Evolutionary conservation across 345 rosid genomes (phyloP).

Genomic region (Gossypium ekmanianum): DNA sequence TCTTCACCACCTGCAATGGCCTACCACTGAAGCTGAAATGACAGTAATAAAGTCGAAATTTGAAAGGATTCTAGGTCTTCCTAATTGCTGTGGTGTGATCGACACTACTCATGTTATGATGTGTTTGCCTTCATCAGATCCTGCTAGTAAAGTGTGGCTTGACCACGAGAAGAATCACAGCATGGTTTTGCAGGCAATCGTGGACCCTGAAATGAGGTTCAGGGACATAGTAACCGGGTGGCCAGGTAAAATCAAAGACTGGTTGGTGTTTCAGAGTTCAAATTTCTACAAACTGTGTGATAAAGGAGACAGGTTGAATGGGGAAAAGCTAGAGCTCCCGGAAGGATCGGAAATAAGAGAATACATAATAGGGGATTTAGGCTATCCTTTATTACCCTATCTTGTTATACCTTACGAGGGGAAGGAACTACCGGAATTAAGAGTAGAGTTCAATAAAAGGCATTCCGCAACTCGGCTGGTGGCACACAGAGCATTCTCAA

Average conservation of each 20-base stretch:
- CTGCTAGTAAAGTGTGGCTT: conserved; percentile 41
- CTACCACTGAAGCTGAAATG: conserved; percentile 38
- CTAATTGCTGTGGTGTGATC: conserved; percentile 59
- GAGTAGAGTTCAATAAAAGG: conserved; percentile 41
- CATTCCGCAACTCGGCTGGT: conserved; percentile 39
- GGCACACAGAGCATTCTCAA: conserved; percentile 48
- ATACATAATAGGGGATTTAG: conserved; percentile 55
- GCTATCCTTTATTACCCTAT: conserved; percentile 58
- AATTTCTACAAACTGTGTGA: conserved; percentile 42
- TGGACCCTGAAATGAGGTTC: conserved; percentile 56
- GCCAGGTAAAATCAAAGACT: conserved; percentile 57
- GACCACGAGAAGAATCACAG: conserved; percentile 55
- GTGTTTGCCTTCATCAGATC: conserved; percentile 49
- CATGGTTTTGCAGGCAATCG: conserved; percentile 58
- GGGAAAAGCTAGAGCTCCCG: conserved; percentile 29
- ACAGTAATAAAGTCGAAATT: conserved; percentile 45
- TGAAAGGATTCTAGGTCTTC: conserved; percentile 48
- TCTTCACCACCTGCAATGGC: conserved; percentile 55
- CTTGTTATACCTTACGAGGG: conserved; percentile 49
- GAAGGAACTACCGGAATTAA: conserved; percentile 32
- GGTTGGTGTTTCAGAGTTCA: conserved; percentile 41
- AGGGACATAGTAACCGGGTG: conserved; percentile 64
- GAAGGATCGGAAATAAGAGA: conserved; percentile 49
- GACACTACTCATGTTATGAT: conserved; percentile 55
- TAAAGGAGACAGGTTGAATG: conserved; percentile 45